A percentile compares a stretch with the other conserved stretches of the same genome.
These are phyloP conservation scores for Coniochaeta sp. DNA, from an alignment of 2,329 filamentous ascomycete genomes.

Conservation along the genomic window DNA sequence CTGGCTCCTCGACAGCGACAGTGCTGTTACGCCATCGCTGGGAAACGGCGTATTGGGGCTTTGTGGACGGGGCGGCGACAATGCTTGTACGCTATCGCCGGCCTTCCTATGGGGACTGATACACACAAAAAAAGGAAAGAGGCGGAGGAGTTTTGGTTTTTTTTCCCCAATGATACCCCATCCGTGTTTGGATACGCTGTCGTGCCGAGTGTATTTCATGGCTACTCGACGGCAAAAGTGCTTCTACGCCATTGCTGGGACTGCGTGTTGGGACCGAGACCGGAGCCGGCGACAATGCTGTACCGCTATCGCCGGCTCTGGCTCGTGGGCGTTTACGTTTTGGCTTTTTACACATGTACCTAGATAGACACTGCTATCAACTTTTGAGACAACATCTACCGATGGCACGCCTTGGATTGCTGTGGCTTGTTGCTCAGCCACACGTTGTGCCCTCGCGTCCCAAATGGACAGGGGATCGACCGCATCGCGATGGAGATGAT, in stretches of 20 bases:
- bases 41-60: slow-evolving; percentile 16
- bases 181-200: slow-evolving; percentile 46
- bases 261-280: slow-evolving; percentile 41
- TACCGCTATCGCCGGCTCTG: slow-evolving; percentile 40
- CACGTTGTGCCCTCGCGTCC: neutral
- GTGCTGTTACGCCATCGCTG: slow-evolving; percentile 30
- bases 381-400: neutral
- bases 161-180: slow-evolving; percentile 42
- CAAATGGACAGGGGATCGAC: no score
- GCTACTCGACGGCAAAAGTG: slow-evolving; percentile 45
- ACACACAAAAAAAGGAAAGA: slow-evolving; percentile 1
- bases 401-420: neutral
- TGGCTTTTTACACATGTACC: slow-evolving; percentile 3
- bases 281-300: slow-evolving; percentile 41
- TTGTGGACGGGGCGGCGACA: slow-evolving; percentile 19
- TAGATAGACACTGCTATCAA: neutral
- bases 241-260: slow-evolving; percentile 49
- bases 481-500: neutral
- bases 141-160: slow-evolving; percentile 12
- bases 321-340: slow-evolving; percentile 36
- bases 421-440: neutral
- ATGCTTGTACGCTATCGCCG: slow-evolving; percentile 32
- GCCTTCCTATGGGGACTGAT: neutral
- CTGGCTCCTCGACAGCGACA: slow-evolving; percentile 23
- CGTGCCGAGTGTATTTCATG: slow-evolving; percentile 14